Evolutionary conservation across 148 eudicot species (phyloP), one percentile per base, ranked within the genome.

Genomic region (Linanthus parryae): DNA sequence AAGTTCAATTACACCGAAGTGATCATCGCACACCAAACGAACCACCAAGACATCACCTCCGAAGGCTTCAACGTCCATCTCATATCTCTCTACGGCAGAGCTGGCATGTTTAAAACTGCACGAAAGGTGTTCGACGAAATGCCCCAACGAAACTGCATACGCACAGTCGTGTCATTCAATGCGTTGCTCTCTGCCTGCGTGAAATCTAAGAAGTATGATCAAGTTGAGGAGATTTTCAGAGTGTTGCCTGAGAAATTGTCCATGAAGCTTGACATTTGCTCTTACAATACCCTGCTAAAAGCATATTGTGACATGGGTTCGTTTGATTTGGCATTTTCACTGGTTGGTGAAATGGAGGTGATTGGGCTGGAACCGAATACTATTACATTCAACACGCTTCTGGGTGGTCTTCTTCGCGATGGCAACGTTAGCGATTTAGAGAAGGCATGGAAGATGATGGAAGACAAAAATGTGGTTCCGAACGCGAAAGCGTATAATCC

Each of bases 51-150:
- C 13, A 71, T 65, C 33, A 52, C 54, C 13, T 7, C 25, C 1
- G 95, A 85, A 44, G 72, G 81, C 3, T 85, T 79, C 23, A 31
- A 57, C 2, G 73, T 58, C 14, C 73, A 85, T 1, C 45, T 85
- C 2, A 69, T 85, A 0, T 8, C 28, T 0, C 53, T 82, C 3
- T 86, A 86, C 21, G 90, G 90, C 3, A 68, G 65, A 51, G 36
- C 66, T 0, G 59, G 72, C 1, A 77, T 86, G 84, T 74, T 72
- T 61, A 70, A 68, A 24, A 71, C 75, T 11, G 95, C 90, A 8
- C 63, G 35, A 22, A 65, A 82, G 55, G 37, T 82, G 86, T 82
- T 82, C 58, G 95, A 82, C 9, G 87, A 86, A 80, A 67, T 86
- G 87, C 76, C 90, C 21, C 25, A 66, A 2, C 37, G 64, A 48